Evolutionary conservation across 2,329 filamentous ascomycete species (phyloP), one percentile per base, ranked within the genome.

Genomic region (Aspergillus costaricaensis): DNA sequence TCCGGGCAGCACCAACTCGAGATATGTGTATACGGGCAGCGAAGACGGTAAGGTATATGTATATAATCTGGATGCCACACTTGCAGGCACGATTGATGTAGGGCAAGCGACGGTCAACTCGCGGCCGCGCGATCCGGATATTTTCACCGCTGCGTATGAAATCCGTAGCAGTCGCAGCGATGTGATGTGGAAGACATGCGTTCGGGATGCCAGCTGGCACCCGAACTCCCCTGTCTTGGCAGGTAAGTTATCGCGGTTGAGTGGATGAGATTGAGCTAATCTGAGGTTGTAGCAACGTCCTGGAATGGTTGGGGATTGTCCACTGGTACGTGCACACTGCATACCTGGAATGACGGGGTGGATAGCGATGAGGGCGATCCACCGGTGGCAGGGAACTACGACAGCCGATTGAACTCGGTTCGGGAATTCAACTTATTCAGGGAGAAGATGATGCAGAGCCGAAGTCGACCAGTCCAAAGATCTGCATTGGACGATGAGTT

Each of bases 1-100:
- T 0, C 87, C 91, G 0, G 86, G 85, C 10, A 93, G 91, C 71
- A 94, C 92, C 2, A 91, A 97, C 73, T 92, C 91, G 8, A 85
- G 92, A 68, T 98, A 97, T 72, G 92, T 99, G 21, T 98, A 97
- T 77, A 91, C 89, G 19, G 95, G 95, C 21, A 96, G 91, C 68
- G 87, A 91, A 65, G 92, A 97, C 67, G 95, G 95, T 52, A 90
- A 90, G 61, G 90, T 97, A 0, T 94, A 92, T 68, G 85, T 98
- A 44, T 99, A 91, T 84, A 98, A 98, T 72, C 80, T 98, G 77
- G 93, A 99, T 72, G 93, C 91, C 32, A 97, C 92, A 0, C 72
- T 91, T 10, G 92, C 91, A 0, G 86, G 85, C 4, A 87, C 85
- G 44, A 88, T 99, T 49, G 88, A 98, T 72, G 93, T 97, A 6